Conservation (phyloP, 2,329 filamentous ascomycete genomes). For the Pestalotiopsis sp. region DNA sequence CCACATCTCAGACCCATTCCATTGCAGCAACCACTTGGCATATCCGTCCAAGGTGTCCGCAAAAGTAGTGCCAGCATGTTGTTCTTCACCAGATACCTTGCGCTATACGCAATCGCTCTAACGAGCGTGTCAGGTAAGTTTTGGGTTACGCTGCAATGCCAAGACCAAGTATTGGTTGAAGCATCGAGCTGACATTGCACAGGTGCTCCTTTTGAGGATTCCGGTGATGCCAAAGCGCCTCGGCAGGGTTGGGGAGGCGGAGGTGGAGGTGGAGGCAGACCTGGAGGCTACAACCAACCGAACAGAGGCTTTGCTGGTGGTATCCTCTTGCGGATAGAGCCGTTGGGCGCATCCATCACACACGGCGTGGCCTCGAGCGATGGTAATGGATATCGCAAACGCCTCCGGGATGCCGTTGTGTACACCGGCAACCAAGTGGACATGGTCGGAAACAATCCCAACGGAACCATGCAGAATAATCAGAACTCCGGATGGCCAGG, state of each 20-base stretch:
- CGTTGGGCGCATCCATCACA: constrained; percentile 42
- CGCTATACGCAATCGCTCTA: background rate
- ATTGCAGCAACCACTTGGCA: background rate
- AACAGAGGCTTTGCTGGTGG: constrained; percentile 22
- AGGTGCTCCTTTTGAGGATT: background rate
- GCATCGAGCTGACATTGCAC: background rate
- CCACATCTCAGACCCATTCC: background rate
- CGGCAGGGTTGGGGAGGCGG: background rate
- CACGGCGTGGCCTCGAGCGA: constrained; percentile 34
- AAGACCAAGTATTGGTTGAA: too few relatives aligned
- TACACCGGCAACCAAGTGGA: constrained; percentile 33
- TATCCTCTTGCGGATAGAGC: constrained; percentile 36
- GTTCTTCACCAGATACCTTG: background rate
- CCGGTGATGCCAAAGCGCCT: background rate
- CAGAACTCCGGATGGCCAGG: constrained; percentile 40
- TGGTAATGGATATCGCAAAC: constrained; percentile 39
- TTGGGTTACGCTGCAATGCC: too few relatives aligned
- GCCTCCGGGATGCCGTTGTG: constrained; percentile 36
- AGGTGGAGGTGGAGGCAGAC: background rate
- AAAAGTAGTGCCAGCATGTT: background rate
- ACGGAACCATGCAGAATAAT: constrained; percentile 39
- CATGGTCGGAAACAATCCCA: constrained; percentile 39
- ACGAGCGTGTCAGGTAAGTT: background rate
- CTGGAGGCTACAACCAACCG: background rate
- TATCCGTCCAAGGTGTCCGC: background rate